These are phyloP conservation scores for Psilocybe sp. DNA, from an alignment of 768 basidiomycete genomes.

Conservation along the genomic window DNA sequence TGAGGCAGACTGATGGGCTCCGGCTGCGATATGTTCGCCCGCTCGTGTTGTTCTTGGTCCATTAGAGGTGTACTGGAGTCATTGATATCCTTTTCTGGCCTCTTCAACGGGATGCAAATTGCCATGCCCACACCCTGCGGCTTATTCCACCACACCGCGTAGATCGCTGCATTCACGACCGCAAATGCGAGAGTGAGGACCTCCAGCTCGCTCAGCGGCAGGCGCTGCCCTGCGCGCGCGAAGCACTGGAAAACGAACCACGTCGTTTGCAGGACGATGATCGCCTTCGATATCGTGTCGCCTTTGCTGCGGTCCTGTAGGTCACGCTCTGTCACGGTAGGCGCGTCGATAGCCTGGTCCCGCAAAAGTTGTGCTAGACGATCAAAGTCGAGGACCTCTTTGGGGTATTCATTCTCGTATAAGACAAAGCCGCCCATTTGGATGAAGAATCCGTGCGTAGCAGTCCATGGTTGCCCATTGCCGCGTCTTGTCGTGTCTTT, in stretches of 20 bases:
- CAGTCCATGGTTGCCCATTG: conserved; percentile 3
- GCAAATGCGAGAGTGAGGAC: no score
- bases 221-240: conserved; percentile 14
- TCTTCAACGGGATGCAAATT: no score
- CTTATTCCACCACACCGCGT: no score
- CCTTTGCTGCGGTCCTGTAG: conserved; percentile 31
- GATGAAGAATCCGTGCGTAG: conserved; percentile 8
- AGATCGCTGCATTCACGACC: no score
- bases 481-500: background rate
- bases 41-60: no score
- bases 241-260: conserved; percentile 31
- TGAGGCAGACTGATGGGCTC: no score
- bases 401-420: background rate
- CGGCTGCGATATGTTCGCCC: no score
- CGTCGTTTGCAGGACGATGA: conserved; percentile 27
- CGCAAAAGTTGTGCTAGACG: conserved; percentile 4
- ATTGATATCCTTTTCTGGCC: no score
- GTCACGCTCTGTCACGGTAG: conserved; percentile 10
- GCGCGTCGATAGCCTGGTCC: conserved; percentile 3
- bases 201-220: conserved; percentile 30
- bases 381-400: background rate
- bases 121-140: no score
- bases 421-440: conserved; percentile 11
- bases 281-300: conserved; percentile 24
- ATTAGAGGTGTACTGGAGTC: no score